Conservation (phyloP, 1,284 basidiomycete species). For the Fistulinella cinereoalba region DNA sequence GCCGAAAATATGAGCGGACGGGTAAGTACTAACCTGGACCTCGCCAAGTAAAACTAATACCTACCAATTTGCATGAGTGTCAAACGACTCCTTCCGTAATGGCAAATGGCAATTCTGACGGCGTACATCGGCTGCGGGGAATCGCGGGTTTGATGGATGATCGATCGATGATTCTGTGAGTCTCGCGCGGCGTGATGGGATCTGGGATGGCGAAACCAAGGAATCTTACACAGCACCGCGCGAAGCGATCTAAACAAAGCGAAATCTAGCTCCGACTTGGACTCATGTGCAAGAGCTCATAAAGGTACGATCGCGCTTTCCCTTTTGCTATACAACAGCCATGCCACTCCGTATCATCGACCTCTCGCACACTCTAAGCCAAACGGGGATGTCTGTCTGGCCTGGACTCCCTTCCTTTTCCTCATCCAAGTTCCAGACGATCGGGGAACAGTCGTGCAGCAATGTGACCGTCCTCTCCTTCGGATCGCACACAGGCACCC, state of each 20-base stretch:
- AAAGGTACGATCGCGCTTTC: neutral
- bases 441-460: constrained; percentile 1
- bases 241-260: neutral
- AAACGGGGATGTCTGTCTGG: constrained; percentile 21
- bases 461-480: constrained; percentile 21
- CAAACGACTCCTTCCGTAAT: no score
- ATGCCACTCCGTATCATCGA: constrained; percentile 21
- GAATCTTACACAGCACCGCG: no score
- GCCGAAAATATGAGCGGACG: no score
- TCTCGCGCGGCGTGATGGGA: no score
- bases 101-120: no score
- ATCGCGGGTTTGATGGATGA: no score
- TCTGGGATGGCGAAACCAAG: no score
- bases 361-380: constrained; percentile 21
- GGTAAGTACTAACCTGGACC: no score
- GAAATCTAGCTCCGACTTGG: neutral
- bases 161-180: no score
- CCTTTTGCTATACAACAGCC: neutral
- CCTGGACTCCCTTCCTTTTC: constrained; percentile 23
- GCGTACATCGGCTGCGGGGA: no score
- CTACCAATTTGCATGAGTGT: no score
- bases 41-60: no score
- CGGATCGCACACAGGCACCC: constrained; percentile 50
- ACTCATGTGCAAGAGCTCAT: neutral
- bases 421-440: constrained; percentile 5